Percentiles rank a stretch among this genome's conserved stretches.
Evolutionary conservation across 768 basidiomycete species (phyloP).

Genomic region (Russula griseocarnosa): DNA sequence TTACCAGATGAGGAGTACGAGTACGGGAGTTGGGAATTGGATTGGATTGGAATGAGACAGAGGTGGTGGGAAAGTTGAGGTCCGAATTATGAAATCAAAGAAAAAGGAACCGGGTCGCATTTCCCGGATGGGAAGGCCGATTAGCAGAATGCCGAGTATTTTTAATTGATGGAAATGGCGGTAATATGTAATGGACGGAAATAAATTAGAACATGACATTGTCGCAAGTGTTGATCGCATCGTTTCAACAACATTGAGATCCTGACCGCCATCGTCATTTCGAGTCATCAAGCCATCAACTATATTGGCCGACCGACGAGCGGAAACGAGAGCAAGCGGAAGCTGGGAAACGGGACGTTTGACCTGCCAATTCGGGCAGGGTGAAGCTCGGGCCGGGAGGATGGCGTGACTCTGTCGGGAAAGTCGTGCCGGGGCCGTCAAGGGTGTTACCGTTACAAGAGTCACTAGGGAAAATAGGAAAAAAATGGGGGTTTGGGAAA

Average conservation of each 20-base stretch:
- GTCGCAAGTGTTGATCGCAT: not conserved
- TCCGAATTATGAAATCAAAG: conserved; percentile 13
- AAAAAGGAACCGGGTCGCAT: not conserved
- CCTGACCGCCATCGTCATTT: not conserved
- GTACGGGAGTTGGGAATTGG: conserved; percentile 4
- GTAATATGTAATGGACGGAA: not conserved
- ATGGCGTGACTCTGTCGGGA: conserved; percentile 15
- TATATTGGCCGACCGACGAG: not conserved
- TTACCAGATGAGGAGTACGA: conserved; percentile 18
- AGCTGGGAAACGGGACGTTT: conserved; percentile 7
- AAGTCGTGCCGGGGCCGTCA: not conserved
- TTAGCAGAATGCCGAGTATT: conserved; percentile 18
- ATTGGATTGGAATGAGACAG: not conserved
- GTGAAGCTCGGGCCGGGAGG: conserved; percentile 10
- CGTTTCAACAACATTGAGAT: too few relatives aligned
- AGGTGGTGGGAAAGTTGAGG: not conserved
- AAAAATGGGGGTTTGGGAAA: conserved; percentile 8
- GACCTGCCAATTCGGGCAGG: not conserved
- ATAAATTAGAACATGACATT: not conserved
- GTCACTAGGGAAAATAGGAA: conserved; percentile 15
- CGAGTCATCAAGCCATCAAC: not conserved
- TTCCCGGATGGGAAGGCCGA: conserved; percentile 20
- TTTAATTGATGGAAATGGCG: conserved; percentile 10
- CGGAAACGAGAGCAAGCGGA: not conserved
- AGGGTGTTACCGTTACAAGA: not conserved